Percentiles rank a stretch among this genome's conserved stretches.
Conservation (phyloP, 306 rosid genomes). For the Luffa acutangula region DNA sequence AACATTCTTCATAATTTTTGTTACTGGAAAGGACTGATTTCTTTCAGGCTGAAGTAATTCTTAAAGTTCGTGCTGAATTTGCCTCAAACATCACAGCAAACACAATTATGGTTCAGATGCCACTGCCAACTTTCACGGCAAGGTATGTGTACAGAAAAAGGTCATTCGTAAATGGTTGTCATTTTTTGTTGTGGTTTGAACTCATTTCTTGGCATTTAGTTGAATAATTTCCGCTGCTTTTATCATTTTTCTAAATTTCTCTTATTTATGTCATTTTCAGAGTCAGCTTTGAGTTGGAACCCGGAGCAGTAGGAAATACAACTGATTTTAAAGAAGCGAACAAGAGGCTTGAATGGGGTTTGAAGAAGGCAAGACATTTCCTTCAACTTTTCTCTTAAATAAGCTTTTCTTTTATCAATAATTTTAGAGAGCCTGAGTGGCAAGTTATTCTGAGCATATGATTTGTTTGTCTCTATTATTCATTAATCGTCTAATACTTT, state of each 20-base stretch:
- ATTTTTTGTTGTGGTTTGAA: background rate
- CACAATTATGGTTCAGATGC: conserved; percentile 61
- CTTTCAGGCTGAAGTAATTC: conserved; percentile 69
- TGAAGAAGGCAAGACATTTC: conserved; percentile 51
- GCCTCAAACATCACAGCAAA: conserved; percentile 60
- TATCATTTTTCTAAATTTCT: background rate
- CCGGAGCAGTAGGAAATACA: conserved; percentile 77
- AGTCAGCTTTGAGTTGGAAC: conserved; percentile 77
- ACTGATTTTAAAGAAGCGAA: conserved; percentile 78
- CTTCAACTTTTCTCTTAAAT: background rate
- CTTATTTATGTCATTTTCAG: conserved; percentile 24
- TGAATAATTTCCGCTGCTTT: background rate
- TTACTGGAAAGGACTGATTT: conserved; percentile 13
- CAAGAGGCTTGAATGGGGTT: conserved; percentile 80
- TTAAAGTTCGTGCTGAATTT: conserved; percentile 74
- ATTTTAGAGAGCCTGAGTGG: background rate
- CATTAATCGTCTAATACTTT: background rate
- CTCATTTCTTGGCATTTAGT: background rate
- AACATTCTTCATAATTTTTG: conserved; percentile 12
- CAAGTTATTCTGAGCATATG: background rate
- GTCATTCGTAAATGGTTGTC: background rate
- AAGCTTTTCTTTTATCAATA: background rate
- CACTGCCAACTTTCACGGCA: conserved; percentile 65
- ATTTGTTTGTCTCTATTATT: background rate
- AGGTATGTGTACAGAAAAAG: conserved; percentile 29